phyloP scores from a whole-genome alignment of 345 rosid genomes.

The Rhodomyrtus tomentosa region DNA sequence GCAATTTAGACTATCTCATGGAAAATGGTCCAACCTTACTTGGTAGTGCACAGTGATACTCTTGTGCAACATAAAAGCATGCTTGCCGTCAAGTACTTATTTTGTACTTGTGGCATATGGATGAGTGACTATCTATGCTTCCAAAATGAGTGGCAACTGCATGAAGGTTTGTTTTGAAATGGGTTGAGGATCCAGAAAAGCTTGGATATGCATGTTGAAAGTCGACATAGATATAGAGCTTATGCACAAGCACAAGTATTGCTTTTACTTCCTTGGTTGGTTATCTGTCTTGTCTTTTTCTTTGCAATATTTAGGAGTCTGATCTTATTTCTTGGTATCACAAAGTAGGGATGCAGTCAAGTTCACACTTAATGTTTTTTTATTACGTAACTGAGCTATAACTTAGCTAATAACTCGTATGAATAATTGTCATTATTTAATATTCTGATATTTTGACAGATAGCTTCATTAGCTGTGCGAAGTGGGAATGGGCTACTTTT shows the following conservation, averaged over 20 bases:
- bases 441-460: slow-evolving; percentile 32
- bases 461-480: slow-evolving; percentile 88
- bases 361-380: not conserved
- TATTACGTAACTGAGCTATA: not conserved
- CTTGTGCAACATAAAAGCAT: not conserved
- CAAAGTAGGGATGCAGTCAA: not conserved
- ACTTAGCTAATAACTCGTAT: not conserved
- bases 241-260: not conserved
- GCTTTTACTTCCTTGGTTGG: not conserved
- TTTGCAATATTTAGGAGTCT: not conserved
- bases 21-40: not conserved
- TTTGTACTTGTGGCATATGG: not conserved
- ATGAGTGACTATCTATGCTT: not conserved
- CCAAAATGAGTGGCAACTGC: not conserved
- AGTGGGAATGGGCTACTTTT: slow-evolving; percentile 93
- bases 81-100: not conserved
- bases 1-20: not conserved
- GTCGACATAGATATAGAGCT: not conserved
- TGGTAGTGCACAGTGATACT: not conserved
- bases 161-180: not conserved
- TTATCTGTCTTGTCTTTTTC: not conserved
- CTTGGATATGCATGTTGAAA: not conserved
- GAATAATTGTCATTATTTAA: not conserved
- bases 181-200: not conserved
- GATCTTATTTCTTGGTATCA: not conserved